Evolutionary conservation across 805 yeast genomes (phyloP), one percentile per base, ranked within the genome.

Genomic region (Torulaspora quercuum): DNA sequence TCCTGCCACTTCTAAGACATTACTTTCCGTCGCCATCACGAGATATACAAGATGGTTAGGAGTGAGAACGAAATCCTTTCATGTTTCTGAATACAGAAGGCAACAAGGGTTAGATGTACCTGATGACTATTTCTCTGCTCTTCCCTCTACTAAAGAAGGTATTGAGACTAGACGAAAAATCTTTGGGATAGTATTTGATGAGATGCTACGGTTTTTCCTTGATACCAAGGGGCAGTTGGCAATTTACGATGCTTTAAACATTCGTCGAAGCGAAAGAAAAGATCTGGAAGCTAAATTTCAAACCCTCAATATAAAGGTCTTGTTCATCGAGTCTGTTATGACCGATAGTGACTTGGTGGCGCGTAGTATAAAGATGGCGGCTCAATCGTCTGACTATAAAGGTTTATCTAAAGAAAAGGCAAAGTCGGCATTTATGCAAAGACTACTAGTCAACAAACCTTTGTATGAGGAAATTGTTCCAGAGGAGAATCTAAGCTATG

Each of bases 1-100:
- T 42, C 97, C 98, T 2, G 97, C 96, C 1, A 73, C 97, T 31
- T 97, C 97, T 2, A 92, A 92, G 59, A 92, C 98, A 1, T 87
- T 88, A 57, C 69, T 90, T 33, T 82, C 96, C 5, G 97, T 90
- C 25, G 81, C 95, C 9, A 70, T 92, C 46, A 87, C 96, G 3
- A 74, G 98, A 41, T 92, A 89, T 60, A 69, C 94, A 48, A 74
- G 97, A 52, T 92, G 98, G 98, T 68, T 92, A 29, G 98, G 98
- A 4, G 97, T 92, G 13, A 81, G 84, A 53, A 81, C 96, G 1
- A 89, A 87, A 51, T 78, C 87, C 18, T 90, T 86, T 65, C 97
- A 90, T 62, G 74, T 89, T 43, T 92, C 96, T 15, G 94, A 92
- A 59, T 90, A 89, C 56, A 74, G 97, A 52, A 73, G 96, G 45